Evolutionary conservation across 129 eudicot species (phyloP).

Genomic region (Saussurea involucrata): DNA sequence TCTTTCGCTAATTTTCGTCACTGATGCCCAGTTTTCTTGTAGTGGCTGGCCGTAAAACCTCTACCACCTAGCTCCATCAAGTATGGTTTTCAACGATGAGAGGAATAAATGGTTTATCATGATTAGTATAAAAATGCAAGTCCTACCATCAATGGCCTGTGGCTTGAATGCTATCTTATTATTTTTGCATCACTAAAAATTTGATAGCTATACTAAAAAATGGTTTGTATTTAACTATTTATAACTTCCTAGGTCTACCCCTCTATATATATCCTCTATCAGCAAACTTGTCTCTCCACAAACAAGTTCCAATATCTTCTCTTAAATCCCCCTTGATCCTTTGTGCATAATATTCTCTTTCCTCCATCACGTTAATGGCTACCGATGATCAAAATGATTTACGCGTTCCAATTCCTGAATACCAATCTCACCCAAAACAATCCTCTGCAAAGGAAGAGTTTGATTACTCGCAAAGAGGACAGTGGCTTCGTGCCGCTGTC

Average conservation of each 20-base stretch:
- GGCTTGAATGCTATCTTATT: conserved; percentile 21
- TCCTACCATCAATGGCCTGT: conserved; percentile 25
- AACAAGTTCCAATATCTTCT: neutral
- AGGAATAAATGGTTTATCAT: neutral
- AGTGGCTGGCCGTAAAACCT: too few relatives aligned
- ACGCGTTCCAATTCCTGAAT: conserved; percentile 12
- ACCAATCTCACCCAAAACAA: conserved; percentile 8
- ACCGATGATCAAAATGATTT: conserved; percentile 7
- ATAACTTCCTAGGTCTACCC: neutral
- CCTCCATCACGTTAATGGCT: conserved; percentile 15
- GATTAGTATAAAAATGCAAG: conserved; percentile 6
- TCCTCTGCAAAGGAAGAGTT: conserved; percentile 2
- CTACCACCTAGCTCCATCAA: too few relatives aligned
- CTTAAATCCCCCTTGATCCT: neutral
- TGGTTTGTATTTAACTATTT: neutral
- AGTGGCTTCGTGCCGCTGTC: conserved; percentile 37
- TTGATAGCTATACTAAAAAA: neutral
- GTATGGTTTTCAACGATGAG: neutral
- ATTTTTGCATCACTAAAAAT: neutral
- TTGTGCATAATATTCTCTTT: neutral
- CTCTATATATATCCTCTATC: conserved; percentile 29
- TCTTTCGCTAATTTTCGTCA: too few relatives aligned
- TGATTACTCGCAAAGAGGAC: conserved; percentile 30
- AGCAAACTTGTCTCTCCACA: conserved; percentile 19
- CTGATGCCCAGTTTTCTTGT: too few relatives aligned